Percentiles rank a stretch among this genome's conserved stretches.
Conservation (phyloP, 1,284 basidiomycete genomes). For the Ustilago bromivora region DNA sequence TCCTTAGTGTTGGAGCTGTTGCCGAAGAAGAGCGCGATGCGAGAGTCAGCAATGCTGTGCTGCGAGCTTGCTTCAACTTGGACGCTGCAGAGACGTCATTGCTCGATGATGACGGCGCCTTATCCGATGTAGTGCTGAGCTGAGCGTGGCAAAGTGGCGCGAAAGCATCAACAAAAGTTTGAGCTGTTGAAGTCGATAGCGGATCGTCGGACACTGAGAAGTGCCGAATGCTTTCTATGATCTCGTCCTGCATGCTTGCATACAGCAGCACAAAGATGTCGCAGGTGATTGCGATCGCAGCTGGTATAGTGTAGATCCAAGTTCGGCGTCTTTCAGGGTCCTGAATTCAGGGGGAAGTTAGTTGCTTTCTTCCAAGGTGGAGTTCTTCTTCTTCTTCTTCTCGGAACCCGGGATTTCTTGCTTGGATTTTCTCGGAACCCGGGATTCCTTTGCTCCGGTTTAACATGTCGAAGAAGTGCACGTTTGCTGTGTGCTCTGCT, state of each 20-base stretch:
- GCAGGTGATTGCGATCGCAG: neutral
- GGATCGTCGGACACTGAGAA: conserved; percentile 45
- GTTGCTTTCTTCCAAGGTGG: conserved; percentile 7
- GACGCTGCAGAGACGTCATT: neutral
- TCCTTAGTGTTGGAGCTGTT: conserved; percentile 1
- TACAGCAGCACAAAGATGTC: neutral
- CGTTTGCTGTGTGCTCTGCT: conserved; percentile 16
- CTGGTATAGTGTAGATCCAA: neutral
- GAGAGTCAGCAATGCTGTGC: conserved; percentile 32
- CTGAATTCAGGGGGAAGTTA: no score
- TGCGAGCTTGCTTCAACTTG: conserved; percentile 28
- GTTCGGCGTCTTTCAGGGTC: no score
- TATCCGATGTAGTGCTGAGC: neutral
- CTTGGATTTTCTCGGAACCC: neutral
- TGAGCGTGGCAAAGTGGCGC: conserved; percentile 24
- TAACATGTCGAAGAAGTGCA: conserved; percentile 6
- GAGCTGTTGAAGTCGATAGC: conserved; percentile 39
- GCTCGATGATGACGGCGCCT: neutral
- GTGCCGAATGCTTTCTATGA: conserved; percentile 26
- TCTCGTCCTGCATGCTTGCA: conserved; percentile 21
- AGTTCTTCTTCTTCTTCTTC: conserved; percentile 2
- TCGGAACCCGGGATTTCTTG: no score
- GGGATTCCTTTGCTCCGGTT: neutral
- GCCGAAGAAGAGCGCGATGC: conserved; percentile 36
- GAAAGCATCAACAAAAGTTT: conserved; percentile 42